phyloP scores from a whole-genome alignment of 1,284 basidiomycete genomes.

The Ceratobasidium sp. region DNA sequence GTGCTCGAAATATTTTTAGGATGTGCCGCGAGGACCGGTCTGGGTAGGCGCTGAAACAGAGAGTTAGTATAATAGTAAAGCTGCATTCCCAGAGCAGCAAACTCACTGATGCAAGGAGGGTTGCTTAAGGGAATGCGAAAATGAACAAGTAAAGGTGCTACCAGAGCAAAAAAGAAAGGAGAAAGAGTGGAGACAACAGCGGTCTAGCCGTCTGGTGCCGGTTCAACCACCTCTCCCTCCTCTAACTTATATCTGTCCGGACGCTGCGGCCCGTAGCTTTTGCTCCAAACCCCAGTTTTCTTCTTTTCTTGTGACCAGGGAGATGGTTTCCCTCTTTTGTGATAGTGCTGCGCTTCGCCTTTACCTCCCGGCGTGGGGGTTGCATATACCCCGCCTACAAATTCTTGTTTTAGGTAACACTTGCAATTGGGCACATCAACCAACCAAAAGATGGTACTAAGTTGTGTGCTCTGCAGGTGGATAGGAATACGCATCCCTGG shows the following conservation, averaged over 20 bases:
- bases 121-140: conserved; percentile 5
- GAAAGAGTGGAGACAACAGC: background rate
- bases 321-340: conserved; percentile 22
- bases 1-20: background rate
- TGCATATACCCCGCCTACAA: conserved; percentile 14
- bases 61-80: background rate
- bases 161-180: conserved; percentile 31
- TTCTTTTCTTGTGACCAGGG: conserved; percentile 24
- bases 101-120: conserved; percentile 12
- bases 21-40: conserved; percentile 13
- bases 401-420: background rate
- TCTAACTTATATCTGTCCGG: conserved; percentile 13
- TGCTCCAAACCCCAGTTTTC: background rate
- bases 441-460: background rate
- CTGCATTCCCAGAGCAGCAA: background rate
- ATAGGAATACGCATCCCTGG: background rate
- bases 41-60: conserved; percentile 10
- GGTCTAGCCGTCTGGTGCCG: conserved; percentile 40
- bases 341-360: conserved; percentile 18
- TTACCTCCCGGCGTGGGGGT: conserved; percentile 21
- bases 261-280: conserved; percentile 2
- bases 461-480: background rate
- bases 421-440: background rate
- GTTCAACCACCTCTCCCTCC: background rate
- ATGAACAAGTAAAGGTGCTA: conserved; percentile 23